phyloP scores from a whole-genome alignment of 805 yeast species.

The Yarrowia osloensis region DNA sequence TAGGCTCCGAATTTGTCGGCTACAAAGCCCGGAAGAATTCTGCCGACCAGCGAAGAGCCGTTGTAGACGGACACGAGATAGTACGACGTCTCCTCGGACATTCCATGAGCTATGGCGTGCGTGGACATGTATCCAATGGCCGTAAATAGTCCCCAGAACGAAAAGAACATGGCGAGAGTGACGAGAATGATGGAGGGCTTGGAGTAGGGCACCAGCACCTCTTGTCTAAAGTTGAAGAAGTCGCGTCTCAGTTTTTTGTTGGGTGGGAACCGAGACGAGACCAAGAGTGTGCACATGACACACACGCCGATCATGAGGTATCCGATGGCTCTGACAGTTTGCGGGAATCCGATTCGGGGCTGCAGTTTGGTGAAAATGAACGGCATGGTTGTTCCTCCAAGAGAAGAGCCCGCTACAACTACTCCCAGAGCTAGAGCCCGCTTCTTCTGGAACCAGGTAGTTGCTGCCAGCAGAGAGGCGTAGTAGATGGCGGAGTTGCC shows the following conservation, averaged over 20 bases:
- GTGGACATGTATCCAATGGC: slow-evolving; percentile 58
- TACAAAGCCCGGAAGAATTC: slow-evolving; percentile 55
- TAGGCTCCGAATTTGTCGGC: slow-evolving; percentile 60
- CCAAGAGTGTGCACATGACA: slow-evolving; percentile 41
- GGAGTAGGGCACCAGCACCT: neutral
- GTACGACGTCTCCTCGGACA: slow-evolving; percentile 38
- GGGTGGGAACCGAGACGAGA: slow-evolving; percentile 41
- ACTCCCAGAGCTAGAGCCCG: slow-evolving; percentile 64
- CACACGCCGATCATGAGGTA: slow-evolving; percentile 40
- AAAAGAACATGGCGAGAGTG: slow-evolving; percentile 41
- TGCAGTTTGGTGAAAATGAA: slow-evolving; percentile 52
- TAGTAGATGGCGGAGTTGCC: slow-evolving; percentile 48
- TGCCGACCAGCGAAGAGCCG: slow-evolving; percentile 54
- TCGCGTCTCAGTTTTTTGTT: slow-evolving; percentile 30
- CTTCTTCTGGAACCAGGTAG: slow-evolving; percentile 62
- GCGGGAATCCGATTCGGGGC: slow-evolving; percentile 54
- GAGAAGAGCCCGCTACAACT: slow-evolving; percentile 65
- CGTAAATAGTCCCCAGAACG: slow-evolving; percentile 56
- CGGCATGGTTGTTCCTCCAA: slow-evolving; percentile 67
- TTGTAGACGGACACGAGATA: slow-evolving; percentile 52
- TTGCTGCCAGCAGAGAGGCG: slow-evolving; percentile 51
- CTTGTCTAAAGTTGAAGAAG: slow-evolving; percentile 37
- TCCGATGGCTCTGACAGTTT: slow-evolving; percentile 58
- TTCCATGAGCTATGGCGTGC: slow-evolving; percentile 47
- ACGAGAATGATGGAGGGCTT: slow-evolving; percentile 36